Conservation (phyloP, 2,329 filamentous ascomycete genomes). For the Alternaria sp. region DNA sequence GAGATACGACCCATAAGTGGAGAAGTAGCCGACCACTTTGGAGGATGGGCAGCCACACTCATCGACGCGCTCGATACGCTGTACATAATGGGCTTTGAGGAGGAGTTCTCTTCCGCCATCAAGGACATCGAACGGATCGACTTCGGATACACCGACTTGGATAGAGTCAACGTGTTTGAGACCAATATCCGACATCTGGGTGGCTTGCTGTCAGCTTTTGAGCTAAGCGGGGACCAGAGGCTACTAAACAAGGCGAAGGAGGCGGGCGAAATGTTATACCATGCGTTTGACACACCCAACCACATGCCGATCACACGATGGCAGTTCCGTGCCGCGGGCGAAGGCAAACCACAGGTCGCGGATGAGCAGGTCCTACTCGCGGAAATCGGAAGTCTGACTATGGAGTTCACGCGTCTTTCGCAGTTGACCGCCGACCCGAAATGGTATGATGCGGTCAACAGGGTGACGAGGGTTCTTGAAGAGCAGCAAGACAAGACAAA, state of each 20-base stretch:
- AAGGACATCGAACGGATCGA: slow-evolving; percentile 55
- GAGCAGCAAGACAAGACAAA: slow-evolving; percentile 54
- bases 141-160: slow-evolving; percentile 50
- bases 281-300: slow-evolving; percentile 90
- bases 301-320: slow-evolving; percentile 75
- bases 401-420: slow-evolving; percentile 59
- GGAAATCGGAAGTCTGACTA: slow-evolving; percentile 57
- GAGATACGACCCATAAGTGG: slow-evolving; percentile 57
- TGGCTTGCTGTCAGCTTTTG: slow-evolving; percentile 84
- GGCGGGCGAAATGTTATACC: slow-evolving; percentile 81
- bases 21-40: slow-evolving; percentile 52
- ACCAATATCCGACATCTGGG: slow-evolving; percentile 81
- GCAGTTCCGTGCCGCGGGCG: slow-evolving; percentile 51
- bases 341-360: slow-evolving; percentile 51
- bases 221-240: slow-evolving; percentile 78
- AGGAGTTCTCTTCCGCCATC: slow-evolving; percentile 58
- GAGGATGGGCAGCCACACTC: slow-evolving; percentile 58
- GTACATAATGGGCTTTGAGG: slow-evolving; percentile 58
- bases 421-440: slow-evolving; percentile 56
- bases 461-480: slow-evolving; percentile 54
- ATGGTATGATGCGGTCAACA: slow-evolving; percentile 57
- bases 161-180: slow-evolving; percentile 59
- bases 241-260: slow-evolving; percentile 81
- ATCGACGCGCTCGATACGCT: slow-evolving; percentile 58
- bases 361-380: slow-evolving; percentile 54